These are phyloP conservation scores for Tylopilus sp. DNA, from an alignment of 768 basidiomycete genomes.

Conservation along the genomic window DNA sequence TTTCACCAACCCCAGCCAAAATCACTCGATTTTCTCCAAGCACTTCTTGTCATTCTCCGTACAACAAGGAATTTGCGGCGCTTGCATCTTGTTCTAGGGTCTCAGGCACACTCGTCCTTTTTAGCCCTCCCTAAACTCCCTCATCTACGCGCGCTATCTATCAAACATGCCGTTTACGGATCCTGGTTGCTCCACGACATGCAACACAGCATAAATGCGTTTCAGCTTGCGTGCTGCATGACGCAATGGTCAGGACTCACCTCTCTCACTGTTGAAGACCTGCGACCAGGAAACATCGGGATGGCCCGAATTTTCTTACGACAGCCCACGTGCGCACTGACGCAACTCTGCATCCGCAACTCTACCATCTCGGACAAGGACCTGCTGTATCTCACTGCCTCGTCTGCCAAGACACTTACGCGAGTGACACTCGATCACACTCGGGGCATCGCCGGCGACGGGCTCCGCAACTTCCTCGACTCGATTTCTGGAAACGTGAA, in stretches of 20 bases:
- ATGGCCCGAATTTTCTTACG: neutral
- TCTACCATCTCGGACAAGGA: neutral
- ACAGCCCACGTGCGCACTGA: conserved; percentile 1
- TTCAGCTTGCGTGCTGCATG: neutral
- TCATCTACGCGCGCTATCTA: neutral
- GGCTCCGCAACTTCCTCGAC: neutral
- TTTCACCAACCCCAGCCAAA: no score
- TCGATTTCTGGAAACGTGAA: neutral
- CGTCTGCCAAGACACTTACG: neutral
- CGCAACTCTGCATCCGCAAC: neutral
- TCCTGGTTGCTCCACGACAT: no score
- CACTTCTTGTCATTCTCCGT: neutral
- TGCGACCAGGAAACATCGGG: neutral
- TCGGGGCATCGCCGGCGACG: neutral
- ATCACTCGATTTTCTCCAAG: neutral
- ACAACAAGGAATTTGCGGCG: neutral
- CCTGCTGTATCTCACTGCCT: neutral
- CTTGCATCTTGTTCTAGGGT: neutral
- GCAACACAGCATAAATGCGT: neutral
- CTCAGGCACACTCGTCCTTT: neutral
- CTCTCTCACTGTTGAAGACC: neutral
- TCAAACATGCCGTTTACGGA: neutral
- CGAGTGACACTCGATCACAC: neutral
- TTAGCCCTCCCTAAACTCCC: neutral
- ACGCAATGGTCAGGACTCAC: neutral